Base-by-base conservation (phyloP, 1,284 basidiomycete species). In the Uromyces viciae-fabae region DNA sequence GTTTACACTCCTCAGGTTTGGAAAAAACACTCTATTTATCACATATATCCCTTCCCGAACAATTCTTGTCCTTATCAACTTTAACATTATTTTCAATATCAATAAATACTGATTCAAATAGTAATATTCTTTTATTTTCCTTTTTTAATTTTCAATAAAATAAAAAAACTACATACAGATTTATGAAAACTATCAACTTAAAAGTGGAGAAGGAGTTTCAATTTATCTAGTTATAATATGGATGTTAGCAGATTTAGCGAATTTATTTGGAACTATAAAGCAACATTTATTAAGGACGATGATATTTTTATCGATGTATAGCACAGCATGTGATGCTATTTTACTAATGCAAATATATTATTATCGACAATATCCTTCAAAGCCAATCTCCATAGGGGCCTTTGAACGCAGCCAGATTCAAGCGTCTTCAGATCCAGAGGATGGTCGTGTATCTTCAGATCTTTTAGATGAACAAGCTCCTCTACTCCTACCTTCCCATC, bases 201-300 rank as follows among this genome's bases (percentile, higher is more conserved):
- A 80, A 49, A 73, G 69, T 52, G 78, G 69, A 25, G 78, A 80
- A 31, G 78, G 78, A 15, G 58, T 80, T 5, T 80, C 69, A 33
- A 22, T 80, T 43, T 72, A 38, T 25, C 62, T 72, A 4, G 54
- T 80, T 1, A 25, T 73, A 5, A 80, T 80, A 60, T 80, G 78
- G 78, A 46, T 73, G 40, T 43, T 73, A 33, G 78, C 69, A 38
- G 78, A 80, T 31, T n/a, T 80, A 42, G 36, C 78, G 17, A 80
- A 80, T 19, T 43, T 80, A 40, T 62, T 60, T 31, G 78, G 78
- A 15, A 28, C 78, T 36, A 56, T 56, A n/a, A 62, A 73, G 36
- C 78, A 80, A 62, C 69, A 80, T 38, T 46, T 80, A 46, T 31
- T 80, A n/a, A 28, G 22, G 9, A 80, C 78, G 33, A 80, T 80